Conservation (phyloP, 2,329 filamentous ascomycete genomes). For the Paecilomyces niveus region DNA sequence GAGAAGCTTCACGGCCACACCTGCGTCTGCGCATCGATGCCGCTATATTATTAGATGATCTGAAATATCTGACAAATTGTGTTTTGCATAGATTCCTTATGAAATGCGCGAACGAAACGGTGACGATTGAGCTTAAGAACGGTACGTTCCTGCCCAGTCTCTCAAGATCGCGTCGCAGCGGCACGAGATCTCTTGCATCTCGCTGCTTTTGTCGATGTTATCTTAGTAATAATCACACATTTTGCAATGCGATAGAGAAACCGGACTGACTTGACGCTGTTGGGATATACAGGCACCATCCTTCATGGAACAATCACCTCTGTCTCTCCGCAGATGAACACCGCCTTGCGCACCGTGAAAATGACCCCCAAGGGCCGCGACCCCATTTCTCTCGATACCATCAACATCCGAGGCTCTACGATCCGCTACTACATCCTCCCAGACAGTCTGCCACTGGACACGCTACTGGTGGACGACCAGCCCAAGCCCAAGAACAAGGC, state of each 20-base stretch:
- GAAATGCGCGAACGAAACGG: slow-evolving; percentile 98
- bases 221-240: not conserved
- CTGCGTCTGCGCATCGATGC: not conserved
- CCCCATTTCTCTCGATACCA: slow-evolving; percentile 80
- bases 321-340: slow-evolving; percentile 98
- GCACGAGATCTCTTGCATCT: too few relatives aligned
- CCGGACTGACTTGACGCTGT: not conserved
- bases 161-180: not conserved
- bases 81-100: slow-evolving; percentile 72
- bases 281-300: slow-evolving; percentile 64
- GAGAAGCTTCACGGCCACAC: not conserved
- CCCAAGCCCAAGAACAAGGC: slow-evolving; percentile 99
- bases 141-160: slow-evolving; percentile 48
- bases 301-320: slow-evolving; percentile 95
- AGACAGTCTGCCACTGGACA: slow-evolving; percentile 90
- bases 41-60: not conserved
- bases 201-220: too few relatives aligned
- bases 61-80: slow-evolving; percentile 8
- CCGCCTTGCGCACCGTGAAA: slow-evolving; percentile 87
- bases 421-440: slow-evolving; percentile 96
- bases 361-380: slow-evolving; percentile 89
- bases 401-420: slow-evolving; percentile 93
- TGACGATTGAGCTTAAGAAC: slow-evolving; percentile 98
- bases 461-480: slow-evolving; percentile 88
- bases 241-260: not conserved